These are phyloP conservation scores for Penicillium roqueforti DNA, from an alignment of 495 filamentous ascomycete genomes.

Conservation along the genomic window DNA sequence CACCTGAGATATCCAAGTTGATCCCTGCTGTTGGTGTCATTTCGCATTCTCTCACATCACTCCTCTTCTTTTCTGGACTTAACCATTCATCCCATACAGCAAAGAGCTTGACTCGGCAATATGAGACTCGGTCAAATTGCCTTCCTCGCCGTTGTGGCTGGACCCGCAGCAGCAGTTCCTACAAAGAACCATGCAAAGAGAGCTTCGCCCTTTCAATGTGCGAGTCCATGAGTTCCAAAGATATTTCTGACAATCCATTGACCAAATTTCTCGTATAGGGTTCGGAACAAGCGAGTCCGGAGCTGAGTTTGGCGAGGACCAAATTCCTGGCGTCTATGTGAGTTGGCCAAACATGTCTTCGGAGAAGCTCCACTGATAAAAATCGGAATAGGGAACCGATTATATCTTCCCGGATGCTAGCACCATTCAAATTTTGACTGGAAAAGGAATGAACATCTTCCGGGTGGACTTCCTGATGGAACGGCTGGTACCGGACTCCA, in stretches of 20 bases:
- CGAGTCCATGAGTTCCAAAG: background rate
- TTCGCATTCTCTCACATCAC: background rate
- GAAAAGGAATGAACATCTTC: slow-evolving; percentile 64
- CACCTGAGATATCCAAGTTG: too few species aligned
- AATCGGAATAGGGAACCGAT: slow-evolving; percentile 40
- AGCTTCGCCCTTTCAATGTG: slow-evolving; percentile 25
- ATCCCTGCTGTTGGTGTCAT: background rate
- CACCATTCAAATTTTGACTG: slow-evolving; percentile 52
- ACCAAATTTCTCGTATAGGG: slow-evolving; percentile 14
- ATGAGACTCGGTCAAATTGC: slow-evolving; percentile 28
- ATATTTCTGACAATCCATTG: background rate
- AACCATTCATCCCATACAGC: too few species aligned
- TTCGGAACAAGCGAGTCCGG: slow-evolving; percentile 29
- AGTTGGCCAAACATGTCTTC: background rate
- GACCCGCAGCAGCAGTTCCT: slow-evolving; percentile 26
- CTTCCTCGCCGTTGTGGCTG: slow-evolving; percentile 25
- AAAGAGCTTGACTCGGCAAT: background rate
- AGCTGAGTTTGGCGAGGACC: slow-evolving; percentile 24
- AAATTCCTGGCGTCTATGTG: slow-evolving; percentile 23
- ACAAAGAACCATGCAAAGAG: slow-evolving; percentile 20
- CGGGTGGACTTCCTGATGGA: slow-evolving; percentile 68
- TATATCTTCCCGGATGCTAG: slow-evolving; percentile 56
- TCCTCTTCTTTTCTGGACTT: background rate
- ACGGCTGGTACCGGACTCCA: slow-evolving; percentile 49
- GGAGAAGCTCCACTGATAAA: slow-evolving; percentile 24